Percentiles rank a stretch among this genome's conserved stretches.
phyloP scores from a whole-genome alignment of 805 yeast species.

The Candida qinlingensis region DNA sequence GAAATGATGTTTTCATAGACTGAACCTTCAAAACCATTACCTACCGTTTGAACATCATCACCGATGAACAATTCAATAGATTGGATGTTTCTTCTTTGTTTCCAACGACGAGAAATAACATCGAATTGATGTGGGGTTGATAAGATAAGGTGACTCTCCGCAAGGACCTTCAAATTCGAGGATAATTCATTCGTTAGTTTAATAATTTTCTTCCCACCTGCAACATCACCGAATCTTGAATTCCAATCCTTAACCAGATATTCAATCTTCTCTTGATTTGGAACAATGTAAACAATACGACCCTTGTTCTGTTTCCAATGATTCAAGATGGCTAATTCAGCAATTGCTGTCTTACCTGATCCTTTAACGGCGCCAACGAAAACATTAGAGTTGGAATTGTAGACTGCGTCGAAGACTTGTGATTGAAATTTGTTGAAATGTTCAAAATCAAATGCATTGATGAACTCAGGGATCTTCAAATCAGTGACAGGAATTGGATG shows the following conservation, averaged over 20 bases:
- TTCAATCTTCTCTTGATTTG: slow-evolving; percentile 54
- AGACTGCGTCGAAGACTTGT: slow-evolving; percentile 58
- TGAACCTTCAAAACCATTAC: slow-evolving; percentile 51
- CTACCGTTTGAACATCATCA: slow-evolving; percentile 69
- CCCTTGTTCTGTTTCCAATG: slow-evolving; percentile 72
- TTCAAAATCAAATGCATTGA: slow-evolving; percentile 38
- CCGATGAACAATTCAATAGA: slow-evolving; percentile 61
- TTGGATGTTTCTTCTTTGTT: slow-evolving; percentile 65
- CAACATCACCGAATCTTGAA: slow-evolving; percentile 38
- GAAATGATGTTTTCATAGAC: slow-evolving; percentile 66
- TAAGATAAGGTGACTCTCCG: slow-evolving; percentile 59
- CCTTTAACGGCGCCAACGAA: slow-evolving; percentile 74
- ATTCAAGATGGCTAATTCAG: slow-evolving; percentile 65
- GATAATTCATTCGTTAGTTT: slow-evolving; percentile 49
- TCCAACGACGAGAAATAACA: slow-evolving; percentile 73
- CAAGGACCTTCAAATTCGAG: slow-evolving; percentile 50
- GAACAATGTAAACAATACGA: slow-evolving; percentile 67
- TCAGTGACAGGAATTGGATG: slow-evolving; percentile 45
- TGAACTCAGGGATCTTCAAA: slow-evolving; percentile 44
- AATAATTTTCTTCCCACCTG: slow-evolving; percentile 52
- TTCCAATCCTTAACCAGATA: slow-evolving; percentile 46
- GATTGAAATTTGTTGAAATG: slow-evolving; percentile 71
- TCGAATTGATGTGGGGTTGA: slow-evolving; percentile 83
- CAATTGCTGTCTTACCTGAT: slow-evolving; percentile 65
- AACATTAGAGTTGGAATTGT: slow-evolving; percentile 50